A percentile compares a stretch with the other conserved stretches of the same genome.
phyloP scores from a whole-genome alignment of 495 filamentous ascomycete species.

The Viridothelium virens region DNA sequence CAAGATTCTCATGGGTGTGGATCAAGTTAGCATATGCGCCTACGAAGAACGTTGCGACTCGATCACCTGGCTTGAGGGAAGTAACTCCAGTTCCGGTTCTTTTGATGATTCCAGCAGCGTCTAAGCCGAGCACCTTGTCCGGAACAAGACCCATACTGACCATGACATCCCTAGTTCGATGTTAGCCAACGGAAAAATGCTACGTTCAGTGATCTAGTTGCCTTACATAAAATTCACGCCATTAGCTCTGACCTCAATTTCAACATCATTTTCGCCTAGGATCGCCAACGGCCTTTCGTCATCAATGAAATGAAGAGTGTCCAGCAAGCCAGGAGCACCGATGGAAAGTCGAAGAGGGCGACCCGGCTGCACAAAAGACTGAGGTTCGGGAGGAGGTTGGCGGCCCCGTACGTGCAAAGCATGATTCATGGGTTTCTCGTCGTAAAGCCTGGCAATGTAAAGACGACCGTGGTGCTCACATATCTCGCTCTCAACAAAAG shows the following conservation, averaged over 20 bases:
- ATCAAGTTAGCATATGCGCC: slow-evolving; percentile 6
- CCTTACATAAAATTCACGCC: slow-evolving; percentile 12
- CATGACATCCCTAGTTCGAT: slow-evolving; percentile 8
- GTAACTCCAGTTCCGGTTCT: slow-evolving; percentile 5
- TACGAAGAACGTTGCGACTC: slow-evolving; percentile 9
- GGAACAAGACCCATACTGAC: slow-evolving; percentile 11
- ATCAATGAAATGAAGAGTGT: slow-evolving; percentile 11
- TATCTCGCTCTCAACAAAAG: slow-evolving; percentile 1
- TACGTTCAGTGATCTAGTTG: neutral
- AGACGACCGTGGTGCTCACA: slow-evolving; percentile 6
- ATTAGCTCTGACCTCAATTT: slow-evolving; percentile 14
- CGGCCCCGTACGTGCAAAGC: slow-evolving; percentile 5
- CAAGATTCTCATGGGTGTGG: slow-evolving; percentile 9
- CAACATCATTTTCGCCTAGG: slow-evolving; percentile 13
- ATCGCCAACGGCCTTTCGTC: slow-evolving; percentile 3
- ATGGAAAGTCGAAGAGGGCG: slow-evolving; percentile 11
- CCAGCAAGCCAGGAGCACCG: slow-evolving; percentile 11
- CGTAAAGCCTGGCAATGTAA: slow-evolving; percentile 9
- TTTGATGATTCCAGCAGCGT: slow-evolving; percentile 8
- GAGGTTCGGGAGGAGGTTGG: neutral
- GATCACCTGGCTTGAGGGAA: slow-evolving; percentile 11
- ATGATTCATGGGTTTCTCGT: slow-evolving; percentile 10
- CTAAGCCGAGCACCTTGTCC: slow-evolving; percentile 6
- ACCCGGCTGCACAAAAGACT: slow-evolving; percentile 12
- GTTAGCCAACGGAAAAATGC: neutral